These are phyloP conservation scores for Leccinum arenicola DNA, from an alignment of 768 basidiomycete genomes.

Conservation along the genomic window DNA sequence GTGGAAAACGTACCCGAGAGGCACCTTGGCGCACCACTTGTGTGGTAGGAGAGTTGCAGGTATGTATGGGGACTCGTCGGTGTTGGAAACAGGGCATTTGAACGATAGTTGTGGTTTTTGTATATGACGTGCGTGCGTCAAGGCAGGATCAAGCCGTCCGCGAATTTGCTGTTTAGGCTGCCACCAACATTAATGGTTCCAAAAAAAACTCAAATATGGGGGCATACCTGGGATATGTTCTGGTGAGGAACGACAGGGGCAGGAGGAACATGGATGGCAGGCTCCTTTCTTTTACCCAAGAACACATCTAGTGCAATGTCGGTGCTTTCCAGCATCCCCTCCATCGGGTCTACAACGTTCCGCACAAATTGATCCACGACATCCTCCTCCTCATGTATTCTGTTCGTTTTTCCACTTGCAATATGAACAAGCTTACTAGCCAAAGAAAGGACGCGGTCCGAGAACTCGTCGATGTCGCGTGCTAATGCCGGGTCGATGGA, in stretches of 20 bases:
- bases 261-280: constrained; percentile 59
- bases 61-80: constrained; percentile 55
- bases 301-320: constrained; percentile 82
- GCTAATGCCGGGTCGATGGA: constrained; percentile 76
- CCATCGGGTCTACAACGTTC: constrained; percentile 79
- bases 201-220: not conserved
- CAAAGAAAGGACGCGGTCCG: constrained; percentile 60
- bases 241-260: constrained; percentile 11
- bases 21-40: constrained; percentile 84
- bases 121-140: constrained; percentile 74
- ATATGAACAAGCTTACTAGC: constrained; percentile 62
- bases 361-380: constrained; percentile 80
- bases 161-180: constrained; percentile 34
- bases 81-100: constrained; percentile 56
- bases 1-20: constrained; percentile 62
- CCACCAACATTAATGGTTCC: constrained; percentile 8
- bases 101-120: constrained; percentile 83
- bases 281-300: constrained; percentile 65
- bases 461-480: constrained; percentile 65
- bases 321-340: constrained; percentile 80
- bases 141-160: constrained; percentile 52
- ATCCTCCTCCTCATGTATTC: constrained; percentile 69
- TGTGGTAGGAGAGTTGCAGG: constrained; percentile 55
- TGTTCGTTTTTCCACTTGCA: constrained; percentile 36
- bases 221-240: constrained; percentile 33